phyloP scores from a whole-genome alignment of 345 rosid genomes.

The Citrus inodora region DNA sequence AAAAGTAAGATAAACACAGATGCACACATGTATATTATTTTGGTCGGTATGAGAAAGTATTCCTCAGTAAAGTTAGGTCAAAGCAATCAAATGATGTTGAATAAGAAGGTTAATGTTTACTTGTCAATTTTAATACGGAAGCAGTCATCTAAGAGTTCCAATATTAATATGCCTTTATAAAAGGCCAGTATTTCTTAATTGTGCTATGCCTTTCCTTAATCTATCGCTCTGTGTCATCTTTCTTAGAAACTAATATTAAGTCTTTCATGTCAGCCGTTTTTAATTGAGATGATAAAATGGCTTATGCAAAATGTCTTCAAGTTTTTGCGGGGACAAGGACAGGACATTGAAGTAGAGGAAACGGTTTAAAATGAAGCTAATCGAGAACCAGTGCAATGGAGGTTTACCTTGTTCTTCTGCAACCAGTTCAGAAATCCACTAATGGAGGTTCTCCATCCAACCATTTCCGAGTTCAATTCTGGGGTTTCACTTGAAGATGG shows the following conservation, averaged over 20 bases:
- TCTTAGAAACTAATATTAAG: background rate
- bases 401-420: constrained; percentile 17
- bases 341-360: background rate
- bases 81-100: background rate
- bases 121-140: background rate
- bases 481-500: background rate
- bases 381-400: background rate
- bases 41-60: background rate
- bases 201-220: background rate
- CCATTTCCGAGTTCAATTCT: background rate
- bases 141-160: background rate
- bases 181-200: background rate
- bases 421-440: constrained; percentile 10
- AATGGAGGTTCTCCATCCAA: background rate
- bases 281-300: background rate
- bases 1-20: background rate
- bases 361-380: background rate
- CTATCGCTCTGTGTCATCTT: background rate
- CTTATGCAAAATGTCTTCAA: background rate
- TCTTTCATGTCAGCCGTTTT: background rate
- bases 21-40: background rate
- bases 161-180: background rate
- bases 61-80: background rate
- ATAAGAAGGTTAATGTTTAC: background rate
- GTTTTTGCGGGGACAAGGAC: background rate